Conservation (phyloP, 2,329 filamentous ascomycete species). For the Xylariomycetidae sp. region DNA sequence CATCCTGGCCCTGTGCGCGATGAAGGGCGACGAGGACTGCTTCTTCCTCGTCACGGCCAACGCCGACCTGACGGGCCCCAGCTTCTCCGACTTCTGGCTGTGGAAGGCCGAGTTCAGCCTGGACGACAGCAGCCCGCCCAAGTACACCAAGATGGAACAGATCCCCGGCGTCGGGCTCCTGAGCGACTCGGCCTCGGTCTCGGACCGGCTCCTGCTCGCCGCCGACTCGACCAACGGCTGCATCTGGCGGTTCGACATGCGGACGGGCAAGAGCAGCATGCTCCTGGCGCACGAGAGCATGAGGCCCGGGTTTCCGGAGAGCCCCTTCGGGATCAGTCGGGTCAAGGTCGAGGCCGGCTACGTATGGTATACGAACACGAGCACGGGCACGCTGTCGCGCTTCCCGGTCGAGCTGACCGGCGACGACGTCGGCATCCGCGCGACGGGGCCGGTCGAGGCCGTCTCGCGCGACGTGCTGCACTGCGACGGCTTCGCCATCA, state of each 20-base stretch:
- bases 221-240: constrained; percentile 19
- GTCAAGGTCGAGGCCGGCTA: constrained; percentile 18
- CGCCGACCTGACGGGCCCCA: constrained; percentile 1
- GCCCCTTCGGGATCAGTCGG: constrained; percentile 25
- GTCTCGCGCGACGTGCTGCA: constrained; percentile 21
- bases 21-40: constrained; percentile 21
- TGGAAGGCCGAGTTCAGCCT: constrained; percentile 21
- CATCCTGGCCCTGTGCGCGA: constrained; percentile 20
- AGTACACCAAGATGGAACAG: constrained; percentile 16
- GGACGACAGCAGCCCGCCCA: constrained; percentile 24
- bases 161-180: constrained; percentile 16
- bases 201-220: constrained; percentile 22
- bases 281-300: constrained; percentile 22
- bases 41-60: constrained; percentile 22
- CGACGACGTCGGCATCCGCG: constrained; percentile 15
- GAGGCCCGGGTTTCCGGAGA: constrained; percentile 13
- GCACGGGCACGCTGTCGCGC: constrained; percentile 21
- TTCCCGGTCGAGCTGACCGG: constrained; percentile 19
- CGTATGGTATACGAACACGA: constrained; percentile 27
- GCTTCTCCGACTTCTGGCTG: constrained; percentile 18
- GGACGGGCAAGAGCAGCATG: constrained; percentile 15
- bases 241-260: constrained; percentile 24
- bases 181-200: constrained; percentile 17
- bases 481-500: constrained; percentile 23
- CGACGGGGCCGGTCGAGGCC: constrained; percentile 17